Evolutionary conservation across 2,329 filamentous ascomycete genomes (phyloP).

Genomic region (Claviceps pusilla): DNA sequence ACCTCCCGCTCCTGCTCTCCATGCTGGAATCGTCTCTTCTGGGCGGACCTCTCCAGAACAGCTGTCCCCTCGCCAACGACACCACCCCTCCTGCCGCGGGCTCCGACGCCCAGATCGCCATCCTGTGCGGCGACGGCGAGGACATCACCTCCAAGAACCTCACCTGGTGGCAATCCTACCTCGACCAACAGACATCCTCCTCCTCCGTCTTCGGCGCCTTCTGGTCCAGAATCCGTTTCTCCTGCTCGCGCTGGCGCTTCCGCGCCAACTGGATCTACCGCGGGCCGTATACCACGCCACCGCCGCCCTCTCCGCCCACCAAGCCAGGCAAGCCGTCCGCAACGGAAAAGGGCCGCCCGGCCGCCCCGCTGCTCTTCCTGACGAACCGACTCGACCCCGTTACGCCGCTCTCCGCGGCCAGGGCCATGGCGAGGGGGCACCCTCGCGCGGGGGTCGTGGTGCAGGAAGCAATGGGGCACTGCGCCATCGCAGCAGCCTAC

Average conservation of each 20-base stretch:
- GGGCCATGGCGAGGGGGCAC: slow-evolving; percentile 7
- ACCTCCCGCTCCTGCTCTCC: slow-evolving; percentile 1
- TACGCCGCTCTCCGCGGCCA: slow-evolving; percentile 22
- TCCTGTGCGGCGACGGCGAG: slow-evolving; percentile 23
- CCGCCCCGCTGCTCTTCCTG: slow-evolving; percentile 29
- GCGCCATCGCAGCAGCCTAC: background rate
- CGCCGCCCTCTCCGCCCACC: background rate
- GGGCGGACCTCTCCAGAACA: slow-evolving; percentile 11
- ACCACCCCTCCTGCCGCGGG: background rate
- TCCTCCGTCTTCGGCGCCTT: slow-evolving; percentile 17
- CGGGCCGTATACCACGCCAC: slow-evolving; percentile 19
- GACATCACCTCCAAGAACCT: slow-evolving; percentile 9
- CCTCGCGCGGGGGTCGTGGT: slow-evolving; percentile 11
- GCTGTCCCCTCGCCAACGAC: slow-evolving; percentile 7
- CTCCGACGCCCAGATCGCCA: slow-evolving; percentile 12
- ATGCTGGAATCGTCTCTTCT: background rate
- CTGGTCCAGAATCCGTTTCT: slow-evolving; percentile 23
- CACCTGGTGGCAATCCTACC: slow-evolving; percentile 16
- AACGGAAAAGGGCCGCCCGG: slow-evolving; percentile 16
- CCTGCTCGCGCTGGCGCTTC: slow-evolving; percentile 24
- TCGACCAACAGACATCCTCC: slow-evolving; percentile 12
- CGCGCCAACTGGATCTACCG: slow-evolving; percentile 26
- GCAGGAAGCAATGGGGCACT: slow-evolving; percentile 12
- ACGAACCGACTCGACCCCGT: slow-evolving; percentile 29
- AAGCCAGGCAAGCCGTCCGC: background rate